Base-by-base conservation (phyloP, 441 rosid genomes). In the Erysimum pusillum region DNA sequence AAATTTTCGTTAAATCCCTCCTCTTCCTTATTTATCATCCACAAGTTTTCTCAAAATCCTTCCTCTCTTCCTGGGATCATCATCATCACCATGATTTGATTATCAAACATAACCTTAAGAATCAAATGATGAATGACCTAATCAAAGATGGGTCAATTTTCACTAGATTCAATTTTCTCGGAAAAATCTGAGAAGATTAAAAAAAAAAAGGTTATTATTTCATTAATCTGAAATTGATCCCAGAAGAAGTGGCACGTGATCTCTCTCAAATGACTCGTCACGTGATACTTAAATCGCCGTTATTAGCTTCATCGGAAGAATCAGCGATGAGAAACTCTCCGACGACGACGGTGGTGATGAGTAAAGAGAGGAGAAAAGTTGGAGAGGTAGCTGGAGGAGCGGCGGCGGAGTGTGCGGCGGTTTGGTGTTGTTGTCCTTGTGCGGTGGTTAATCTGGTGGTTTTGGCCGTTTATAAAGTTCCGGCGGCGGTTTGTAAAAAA, bases 351-450 rank as follows among this genome's bases (percentile, higher is more conserved):
- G 14, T 13, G 73, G 17, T 39, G 69, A 70, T 45, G 49, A 46
- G 42, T 57, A 35, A 14, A 67, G 69, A 68, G 44, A 74, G 76
- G 46, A 80, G 71, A 25, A 84, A 77, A 73, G 79, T 62, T 0
- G 91, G 86, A 4, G 96, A 90, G 76, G 64, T 85, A 9, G 94
- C 87, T 0, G 97, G 97, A n/a, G 85, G 86, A 35, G 82, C 94
- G 42, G 85, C 94, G 44, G 97, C 97, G 41, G 97, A 87, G 69
- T 90, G 94, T 49, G 85, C 91, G 54, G 94, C 88, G 22, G 85
- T 90, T 9, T 86, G 88, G 46, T 92, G 97, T 73, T 90, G 97
- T 66, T 86, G 89, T n/a, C 97, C 94, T 0, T 89, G 87, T 63
- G 75, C 88, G 70, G 82, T 88, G 71, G 80, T 88, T 84, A 85